These are phyloP conservation scores for Boletellus deceptivus DNA, from an alignment of 1,284 basidiomycete genomes.

Conservation along the genomic window DNA sequence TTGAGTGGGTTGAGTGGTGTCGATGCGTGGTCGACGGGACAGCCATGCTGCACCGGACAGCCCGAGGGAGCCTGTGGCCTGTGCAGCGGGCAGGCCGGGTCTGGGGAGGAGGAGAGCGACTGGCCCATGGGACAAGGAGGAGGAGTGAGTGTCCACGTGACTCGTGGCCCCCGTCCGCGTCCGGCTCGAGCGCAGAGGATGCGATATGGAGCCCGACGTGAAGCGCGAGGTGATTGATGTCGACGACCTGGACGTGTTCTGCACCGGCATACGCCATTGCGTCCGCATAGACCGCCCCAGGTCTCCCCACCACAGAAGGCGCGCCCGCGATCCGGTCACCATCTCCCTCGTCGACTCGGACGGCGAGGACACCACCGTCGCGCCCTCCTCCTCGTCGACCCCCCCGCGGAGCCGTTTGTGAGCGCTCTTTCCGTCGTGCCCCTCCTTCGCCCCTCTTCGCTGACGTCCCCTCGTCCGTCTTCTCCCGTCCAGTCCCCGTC, in stretches of 20 bases:
- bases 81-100: slow-evolving; percentile 11
- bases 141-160: slow-evolving; percentile 2
- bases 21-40: slow-evolving; percentile 48
- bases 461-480: background rate
- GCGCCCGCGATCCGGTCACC: slow-evolving; percentile 1
- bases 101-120: slow-evolving; percentile 18
- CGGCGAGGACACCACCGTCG: slow-evolving; percentile 5
- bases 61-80: slow-evolving; percentile 5
- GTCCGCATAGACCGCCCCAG: slow-evolving; percentile 15
- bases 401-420: slow-evolving; percentile 8
- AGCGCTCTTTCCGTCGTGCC: slow-evolving; percentile 1
- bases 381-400: slow-evolving; percentile 6
- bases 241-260: slow-evolving; percentile 25
- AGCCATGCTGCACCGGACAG: slow-evolving; percentile 33
- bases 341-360: slow-evolving; percentile 24
- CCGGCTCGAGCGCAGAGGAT: background rate
- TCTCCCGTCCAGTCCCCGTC: background rate
- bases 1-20: slow-evolving; percentile 75
- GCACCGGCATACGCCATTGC: slow-evolving; percentile 18
- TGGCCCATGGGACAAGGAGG: slow-evolving; percentile 23
- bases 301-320: slow-evolving; percentile 16
- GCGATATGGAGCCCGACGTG: background rate
- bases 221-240: slow-evolving; percentile 27
- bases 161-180: background rate
- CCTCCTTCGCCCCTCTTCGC: background rate